phyloP scores from a whole-genome alignment of 75 land plant species.

The Isoetes taiwanensis region DNA sequence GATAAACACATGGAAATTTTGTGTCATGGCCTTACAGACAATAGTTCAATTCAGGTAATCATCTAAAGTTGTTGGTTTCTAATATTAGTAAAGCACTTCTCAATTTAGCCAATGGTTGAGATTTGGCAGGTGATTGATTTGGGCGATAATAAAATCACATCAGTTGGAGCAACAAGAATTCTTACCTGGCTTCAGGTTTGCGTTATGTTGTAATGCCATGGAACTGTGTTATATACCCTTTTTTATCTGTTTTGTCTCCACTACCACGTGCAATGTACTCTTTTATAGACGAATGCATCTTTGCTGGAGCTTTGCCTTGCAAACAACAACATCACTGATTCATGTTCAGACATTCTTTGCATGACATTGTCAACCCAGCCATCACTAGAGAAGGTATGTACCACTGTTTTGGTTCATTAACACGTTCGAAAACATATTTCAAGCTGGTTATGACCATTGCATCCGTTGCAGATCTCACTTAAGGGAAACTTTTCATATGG shows the following conservation, averaged over 20 bases:
- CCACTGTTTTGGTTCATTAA: not conserved
- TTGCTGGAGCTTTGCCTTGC: constrained; percentile 18
- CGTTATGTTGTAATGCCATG: not conserved
- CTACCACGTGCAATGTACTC: not conserved
- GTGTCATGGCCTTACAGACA: no score
- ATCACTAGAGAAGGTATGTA: constrained; percentile 10
- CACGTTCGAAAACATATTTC: not conserved
- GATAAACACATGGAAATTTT: no score
- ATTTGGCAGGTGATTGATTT: constrained; percentile 18
- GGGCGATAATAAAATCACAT: constrained; percentile 21
- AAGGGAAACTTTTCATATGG: constrained; percentile 28
- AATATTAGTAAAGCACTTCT: no score
- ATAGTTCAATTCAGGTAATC: no score
- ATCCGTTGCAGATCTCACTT: constrained; percentile 18
- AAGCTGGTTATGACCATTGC: not conserved
- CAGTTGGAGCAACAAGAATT: constrained; percentile 15
- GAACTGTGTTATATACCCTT: constrained; percentile 2
- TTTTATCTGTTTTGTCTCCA: not conserved
- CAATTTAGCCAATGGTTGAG: no score
- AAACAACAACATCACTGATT: constrained; percentile 21
- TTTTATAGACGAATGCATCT: constrained; percentile 15
- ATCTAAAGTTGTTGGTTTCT: no score
- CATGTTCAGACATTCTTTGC: constrained; percentile 4
- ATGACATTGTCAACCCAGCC: constrained; percentile 11
- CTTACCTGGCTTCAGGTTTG: constrained; percentile 25